phyloP scores from a whole-genome alignment of 805 yeast genomes.

The Blastobotrys americana region DNA sequence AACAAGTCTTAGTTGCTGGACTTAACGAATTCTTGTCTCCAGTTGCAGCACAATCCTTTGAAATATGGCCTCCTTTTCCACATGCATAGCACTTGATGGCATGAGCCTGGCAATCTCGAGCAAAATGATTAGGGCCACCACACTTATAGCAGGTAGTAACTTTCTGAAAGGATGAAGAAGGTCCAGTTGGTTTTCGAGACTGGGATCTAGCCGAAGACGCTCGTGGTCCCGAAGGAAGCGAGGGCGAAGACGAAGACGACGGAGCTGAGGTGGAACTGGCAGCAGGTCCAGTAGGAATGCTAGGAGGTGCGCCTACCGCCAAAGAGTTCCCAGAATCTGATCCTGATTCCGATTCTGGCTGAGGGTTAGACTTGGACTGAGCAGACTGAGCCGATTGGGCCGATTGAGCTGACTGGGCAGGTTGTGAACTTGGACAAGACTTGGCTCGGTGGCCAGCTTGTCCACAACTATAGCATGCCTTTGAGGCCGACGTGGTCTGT shows the following conservation, averaged over 20 bases:
- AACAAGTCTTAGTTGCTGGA: conserved; percentile 47
- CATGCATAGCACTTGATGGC: conserved; percentile 79
- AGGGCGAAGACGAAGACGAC: conserved; percentile 24
- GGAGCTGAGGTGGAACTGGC: no score
- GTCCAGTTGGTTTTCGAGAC: conserved; percentile 1
- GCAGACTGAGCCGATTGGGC: no score
- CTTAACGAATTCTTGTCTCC: conserved; percentile 22
- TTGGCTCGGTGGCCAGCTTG: conserved; percentile 76
- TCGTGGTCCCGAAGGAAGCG: no score
- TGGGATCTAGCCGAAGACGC: no score
- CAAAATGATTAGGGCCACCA: conserved; percentile 90
- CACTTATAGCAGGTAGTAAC: conserved; percentile 71
- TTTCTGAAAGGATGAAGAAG: no score
- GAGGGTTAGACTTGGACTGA: no score
- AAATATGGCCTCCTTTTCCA: conserved; percentile 77
- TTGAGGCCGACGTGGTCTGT: conserved; percentile 39
- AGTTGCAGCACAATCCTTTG: conserved; percentile 22
- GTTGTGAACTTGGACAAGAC: no score
- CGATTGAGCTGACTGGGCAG: no score
- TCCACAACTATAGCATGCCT: conserved; percentile 72
- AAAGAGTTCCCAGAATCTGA: no score
- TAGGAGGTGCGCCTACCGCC: conserved; percentile 14
- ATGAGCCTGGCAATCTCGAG: conserved; percentile 76
- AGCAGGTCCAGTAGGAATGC: conserved; percentile 10
- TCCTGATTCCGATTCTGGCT: no score